Base-by-base conservation (phyloP, 2,329 filamentous ascomycete species). In the Diaporthe batatas region DNA sequence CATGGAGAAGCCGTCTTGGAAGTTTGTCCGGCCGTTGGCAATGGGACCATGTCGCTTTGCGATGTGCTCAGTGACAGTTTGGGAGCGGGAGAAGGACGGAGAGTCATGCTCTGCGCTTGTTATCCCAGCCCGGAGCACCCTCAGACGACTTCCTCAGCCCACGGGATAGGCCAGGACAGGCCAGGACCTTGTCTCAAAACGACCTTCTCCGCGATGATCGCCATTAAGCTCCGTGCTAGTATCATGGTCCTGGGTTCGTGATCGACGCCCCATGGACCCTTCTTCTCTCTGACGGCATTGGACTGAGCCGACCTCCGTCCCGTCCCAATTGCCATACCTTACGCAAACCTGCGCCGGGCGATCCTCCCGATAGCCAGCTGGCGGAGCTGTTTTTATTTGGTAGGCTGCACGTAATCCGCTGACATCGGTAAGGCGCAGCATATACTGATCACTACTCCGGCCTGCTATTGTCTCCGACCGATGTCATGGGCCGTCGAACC, bases 221-320 rank as follows among this genome's bases (percentile, higher is more conserved):
- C 29, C 70, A 57, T 44, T 23, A 39, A 49, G 70, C 62, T 42
- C 64, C 29, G 36, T 58, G 53, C 23, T 72, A n/a, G 51, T 39
- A 42, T 65, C n/a, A 54, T 42, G 29, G 42, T 68, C 16, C 42
- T 51, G 47, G 53, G 14, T 59, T 36, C 54, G 36, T 62, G 70
- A 72, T 72, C 70, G 54, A 68, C 62, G 51, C 25, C 64, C n/a
- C 34, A 62, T 36, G 32, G 57, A 51, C 47, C 65, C 49, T 55
- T 68, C 68, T 53, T 54, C 10, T 18, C 2, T 54, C 51, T 54
- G 39, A 25, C 42, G 54, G 42, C 54, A 70, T 49, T 29, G 51
- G 57, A 54, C 25, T 51, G 39, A 70, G 44, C 54, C 47, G 49
- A 71, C 42, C 44, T 62, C 39, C 39, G 51, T 68, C 49, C 69